A percentile compares a stretch with the other conserved stretches of the same genome.
These are phyloP conservation scores for Ophiostoma quercus DNA, from an alignment of 2,329 filamentous ascomycete species.

Conservation along the genomic window DNA sequence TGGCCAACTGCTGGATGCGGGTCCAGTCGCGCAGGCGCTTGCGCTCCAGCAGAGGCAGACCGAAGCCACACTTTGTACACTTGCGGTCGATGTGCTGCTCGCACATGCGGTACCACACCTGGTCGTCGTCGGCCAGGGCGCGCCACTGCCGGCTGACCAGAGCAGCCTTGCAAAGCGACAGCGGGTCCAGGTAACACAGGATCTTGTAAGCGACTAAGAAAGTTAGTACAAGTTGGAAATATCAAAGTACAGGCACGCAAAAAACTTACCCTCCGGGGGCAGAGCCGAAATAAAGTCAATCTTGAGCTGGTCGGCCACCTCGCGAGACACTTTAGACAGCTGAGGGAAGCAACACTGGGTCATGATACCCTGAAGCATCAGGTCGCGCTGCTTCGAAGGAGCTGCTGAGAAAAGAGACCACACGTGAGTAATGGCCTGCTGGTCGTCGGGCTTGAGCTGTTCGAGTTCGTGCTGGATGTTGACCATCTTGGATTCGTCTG, in stretches of 20 bases:
- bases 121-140: slow-evolving; percentile 87
- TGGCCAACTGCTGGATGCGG: slow-evolving; percentile 66
- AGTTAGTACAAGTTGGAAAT: slow-evolving; percentile 14
- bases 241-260: background rate
- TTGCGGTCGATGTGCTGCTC: slow-evolving; percentile 89
- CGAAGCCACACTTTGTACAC: slow-evolving; percentile 94
- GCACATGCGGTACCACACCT: slow-evolving; percentile 98
- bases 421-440: slow-evolving; percentile 92
- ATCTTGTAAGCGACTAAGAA: slow-evolving; percentile 75
- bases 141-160: slow-evolving; percentile 90
- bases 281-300: slow-evolving; percentile 93
- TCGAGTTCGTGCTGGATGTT: slow-evolving; percentile 86
- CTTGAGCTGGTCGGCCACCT: slow-evolving; percentile 89
- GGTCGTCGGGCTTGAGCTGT: slow-evolving; percentile 73
- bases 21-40: slow-evolving; percentile 84
- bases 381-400: slow-evolving; percentile 83
- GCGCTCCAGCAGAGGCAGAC: slow-evolving; percentile 79
- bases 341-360: slow-evolving; percentile 97
- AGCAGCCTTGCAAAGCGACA: slow-evolving; percentile 89
- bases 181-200: slow-evolving; percentile 85
- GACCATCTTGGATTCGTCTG: slow-evolving; percentile 94
- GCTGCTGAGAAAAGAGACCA: slow-evolving; percentile 98
- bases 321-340: slow-evolving; percentile 83
- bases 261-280: slow-evolving; percentile 58
- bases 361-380: slow-evolving; percentile 95